Evolutionary conservation across 352 stramenopile species (phyloP), one percentile per base, ranked within the genome.

Genomic region (Phytophthora uliginosa): DNA sequence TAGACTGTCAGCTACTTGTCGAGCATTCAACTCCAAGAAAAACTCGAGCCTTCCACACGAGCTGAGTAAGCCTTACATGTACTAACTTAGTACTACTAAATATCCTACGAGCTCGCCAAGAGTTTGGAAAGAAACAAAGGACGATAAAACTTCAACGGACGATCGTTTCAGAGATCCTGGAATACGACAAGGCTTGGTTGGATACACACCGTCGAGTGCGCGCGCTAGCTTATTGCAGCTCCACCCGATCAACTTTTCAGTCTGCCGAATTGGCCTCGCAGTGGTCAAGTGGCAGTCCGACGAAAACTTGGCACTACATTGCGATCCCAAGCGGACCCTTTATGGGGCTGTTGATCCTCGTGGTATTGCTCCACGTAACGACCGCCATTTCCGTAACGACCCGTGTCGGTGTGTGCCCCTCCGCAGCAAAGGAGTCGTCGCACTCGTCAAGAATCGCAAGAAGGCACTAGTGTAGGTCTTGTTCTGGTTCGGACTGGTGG

Each of bases 361-460:
- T 31, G 28, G 3, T 28, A 15, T 15, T 26, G n/a, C 45, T 26
- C 45, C 2, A 7, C 20, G n/a, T 28, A 51, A 8, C 59, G 6
- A 47, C 31, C 33, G 18, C 12, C 59, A 53, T 36, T 36, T 58
- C 22, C 17, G 56, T 71, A 71, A 71, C 64, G 56, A 66, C 56
- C 52, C 55, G 7, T 48, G 26, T n/a, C 26, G 18, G 20, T 10
- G 48, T 38, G 42, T 33, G 58, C 20, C 59, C 59, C 45, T 66
- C 45, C 54, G 15, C 34, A 53, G 26, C 13, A 62, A 60, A 65
- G 6, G 10, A 28, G 60, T 53, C 57, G 15, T 18, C 24, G 12
- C 55, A 66, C 20, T 71, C 47, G 52, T 34, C 55, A 71, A 71
- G 47, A 60, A 66, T 59, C 45, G 18, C 26, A 24, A 58, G 52